Base-by-base conservation (phyloP, 2,329 filamentous ascomycete species). In the Neopestalotiopsis sp. region DNA sequence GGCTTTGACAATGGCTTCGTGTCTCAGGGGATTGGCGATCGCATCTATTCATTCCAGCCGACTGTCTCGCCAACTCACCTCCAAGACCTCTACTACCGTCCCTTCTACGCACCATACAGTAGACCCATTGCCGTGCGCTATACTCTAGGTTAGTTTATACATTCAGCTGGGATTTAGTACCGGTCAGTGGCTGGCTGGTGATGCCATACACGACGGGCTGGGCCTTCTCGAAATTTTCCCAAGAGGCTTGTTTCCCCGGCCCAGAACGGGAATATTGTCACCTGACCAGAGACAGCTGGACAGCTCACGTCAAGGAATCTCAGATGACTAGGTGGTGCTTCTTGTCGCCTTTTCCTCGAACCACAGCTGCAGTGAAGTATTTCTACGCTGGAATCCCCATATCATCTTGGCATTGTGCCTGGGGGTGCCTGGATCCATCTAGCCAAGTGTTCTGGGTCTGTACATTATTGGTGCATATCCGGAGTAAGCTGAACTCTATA, bases 21-120 rank as follows among this genome's bases (percentile, higher is more conserved):
- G 45, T 52, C 45, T 52, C 45, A 52, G 45, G 45, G 45, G 45
- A 52, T 52, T 52, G n/a, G 20, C n/a, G 45, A 52, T 52, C 45
- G 45, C 20, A 52, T 52, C n/a, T 52, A 20, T 17, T 20, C 45
- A 52, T 17, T 52, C 45, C 9, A 52, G 20, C 17, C 45, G 14
- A 52, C 17, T 52, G 45, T 52, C 45, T 52, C 45, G 45, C n/a
- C 45, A 52, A 52, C 45, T 52, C 45, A 17, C n/a, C 14, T 52
- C 17, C 20, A 52, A 6, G 34, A 10, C 24, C 24, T 28, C 24
- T 38, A 38, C 34, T 38, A 6, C 34, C 6, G 34, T 1, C 34
- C 10, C 34, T 38, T 38, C 34, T 38, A 10, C 6, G 34, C 34
- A 38, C 17, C n/a, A 24, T 4, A 28, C 24, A 28, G 24, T 28